Percentiles rank a stretch among this genome's conserved stretches.
These are phyloP conservation scores for Blumeria graminis DNA, from an alignment of 2,329 filamentous ascomycete species.

Conservation along the genomic window DNA sequence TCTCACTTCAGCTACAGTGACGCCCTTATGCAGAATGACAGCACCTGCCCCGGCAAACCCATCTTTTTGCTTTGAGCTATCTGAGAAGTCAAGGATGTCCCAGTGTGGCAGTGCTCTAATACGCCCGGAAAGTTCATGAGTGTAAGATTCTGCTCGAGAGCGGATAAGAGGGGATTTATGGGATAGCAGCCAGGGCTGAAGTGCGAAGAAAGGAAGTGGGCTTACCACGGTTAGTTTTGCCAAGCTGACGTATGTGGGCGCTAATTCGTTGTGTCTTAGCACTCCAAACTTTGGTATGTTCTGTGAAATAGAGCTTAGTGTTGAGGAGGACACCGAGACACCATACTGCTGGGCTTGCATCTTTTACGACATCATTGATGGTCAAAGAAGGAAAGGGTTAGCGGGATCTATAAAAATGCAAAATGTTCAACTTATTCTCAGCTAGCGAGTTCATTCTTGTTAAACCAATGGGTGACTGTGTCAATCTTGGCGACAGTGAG, in stretches of 20 bases:
- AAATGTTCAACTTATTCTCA: not conserved
- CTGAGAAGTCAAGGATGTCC: too few species aligned
- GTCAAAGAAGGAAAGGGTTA: too few species aligned
- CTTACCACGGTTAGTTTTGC: not conserved
- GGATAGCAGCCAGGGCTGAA: not conserved
- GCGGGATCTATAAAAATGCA: not conserved
- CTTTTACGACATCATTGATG: not conserved
- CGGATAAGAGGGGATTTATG: too few species aligned
- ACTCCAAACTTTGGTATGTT: not conserved
- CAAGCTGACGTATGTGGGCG: not conserved
- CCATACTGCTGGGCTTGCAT: not conserved
- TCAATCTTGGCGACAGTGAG: not conserved
- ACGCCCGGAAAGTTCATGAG: not conserved
- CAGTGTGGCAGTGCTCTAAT: not conserved
- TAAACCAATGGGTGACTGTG: too few species aligned
- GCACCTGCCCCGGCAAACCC: too few species aligned
- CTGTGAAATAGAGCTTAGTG: not conserved
- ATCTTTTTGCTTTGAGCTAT: too few species aligned
- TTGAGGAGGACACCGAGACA: too few species aligned
- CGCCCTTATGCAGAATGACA: too few species aligned
- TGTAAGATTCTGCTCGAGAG: not conserved
- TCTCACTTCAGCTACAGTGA: too few species aligned
- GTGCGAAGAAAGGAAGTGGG: not conserved
- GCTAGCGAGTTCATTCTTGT: not conserved
- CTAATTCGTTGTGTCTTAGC: not conserved